Evolutionary conservation across 1,284 basidiomycete genomes (phyloP), one percentile per base, ranked within the genome.

Genomic region (Pseudozyma sp.): DNA sequence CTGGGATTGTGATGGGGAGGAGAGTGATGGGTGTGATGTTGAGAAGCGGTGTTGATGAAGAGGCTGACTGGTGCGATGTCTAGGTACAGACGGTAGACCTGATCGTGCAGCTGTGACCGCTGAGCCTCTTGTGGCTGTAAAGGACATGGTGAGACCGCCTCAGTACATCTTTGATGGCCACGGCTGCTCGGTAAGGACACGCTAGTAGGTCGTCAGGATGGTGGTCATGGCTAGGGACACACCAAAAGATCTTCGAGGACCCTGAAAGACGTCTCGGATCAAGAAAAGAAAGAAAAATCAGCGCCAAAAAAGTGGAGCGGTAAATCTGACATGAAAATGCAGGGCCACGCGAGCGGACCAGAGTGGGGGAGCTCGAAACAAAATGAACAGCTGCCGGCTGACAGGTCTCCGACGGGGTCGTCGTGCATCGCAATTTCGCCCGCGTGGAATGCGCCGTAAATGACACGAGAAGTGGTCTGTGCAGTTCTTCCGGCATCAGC

Each of bases 301-400:
- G 24, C 24, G 24, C 24, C 35, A 54, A 50, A 49, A 54, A 49
- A 46, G 49, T 60, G 49, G 45, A 48, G 17, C 7, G 29, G 19
- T 14, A 31, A 54, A 5, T 48, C 63, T 53, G 56, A 66, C 10
- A 49, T 45, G 52, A 56, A 54, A 54, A 30, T 17, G 50, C 43
- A 16, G 33, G n/a, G 50, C 35, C 33, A 52, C 37, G 43, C 30
- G 34, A 17, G 5, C 40, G 2, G n/a, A 6, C 11, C 11, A 42
- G 14, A 42, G 24, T 7, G n/a, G 10, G 7, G 40, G 10, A 13
- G 35, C 14, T 2, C 1, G 35, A 37, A 37, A 10, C 35, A 37
- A 14, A 37, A 14, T 37, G 4, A 37, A 24, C 24, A 24, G 24
- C 24, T 24, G 24, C 24, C 24, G 24, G 24, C 24, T 24, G 24